Evolutionary conservation across 192 early-diverging fungal species (phyloP), one percentile per base, ranked within the genome.

Genomic region (Coemansia aciculifera): DNA sequence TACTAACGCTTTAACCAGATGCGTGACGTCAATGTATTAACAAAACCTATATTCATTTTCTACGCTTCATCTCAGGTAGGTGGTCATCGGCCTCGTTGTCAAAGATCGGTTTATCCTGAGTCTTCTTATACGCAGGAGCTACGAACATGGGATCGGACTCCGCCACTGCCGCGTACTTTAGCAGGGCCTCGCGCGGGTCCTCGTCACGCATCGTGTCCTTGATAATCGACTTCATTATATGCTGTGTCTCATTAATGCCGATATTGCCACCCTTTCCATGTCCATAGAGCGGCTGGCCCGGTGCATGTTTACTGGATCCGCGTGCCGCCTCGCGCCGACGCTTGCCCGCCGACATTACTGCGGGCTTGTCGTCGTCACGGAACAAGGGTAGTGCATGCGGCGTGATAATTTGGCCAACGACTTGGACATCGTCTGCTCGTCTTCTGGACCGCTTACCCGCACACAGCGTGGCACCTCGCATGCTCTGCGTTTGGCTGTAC

Each of bases 321-420:
- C 93, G 89, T 36, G 87, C 62, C 71, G 90, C 94, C 60, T 92
- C 89, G 54, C 81, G 69, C 46, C 91, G 87, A 21, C 93, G 87
- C 79, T 96, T 95, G 15, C 85, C 84, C 6, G 23, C 38, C 68
- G 77, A 82, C 1, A 86, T 71, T 44, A 9, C 24, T 62, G 71
- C 80, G 0, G 85, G 75, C 32, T 81, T 72, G 54, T 57, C n/a
- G 31, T 94, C 90, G 52, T 94, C 91, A 31, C 88, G 86, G 82
- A 93, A 97, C 88, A 95, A 86, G 23, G 93, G 90, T 21, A 97
- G 84, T 0, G 95, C 91, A 67, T 97, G 90, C 4, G 95, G 95
- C 2, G 89, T 94, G 72, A 94, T 89, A 65, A 95, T 95, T 2
- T 87, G 85, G 27, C 93, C 86, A 9, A 39, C 19, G 0, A 23